phyloP scores from a whole-genome alignment of 495 filamentous ascomycete species.

The Annulohypoxylon bovei region DNA sequence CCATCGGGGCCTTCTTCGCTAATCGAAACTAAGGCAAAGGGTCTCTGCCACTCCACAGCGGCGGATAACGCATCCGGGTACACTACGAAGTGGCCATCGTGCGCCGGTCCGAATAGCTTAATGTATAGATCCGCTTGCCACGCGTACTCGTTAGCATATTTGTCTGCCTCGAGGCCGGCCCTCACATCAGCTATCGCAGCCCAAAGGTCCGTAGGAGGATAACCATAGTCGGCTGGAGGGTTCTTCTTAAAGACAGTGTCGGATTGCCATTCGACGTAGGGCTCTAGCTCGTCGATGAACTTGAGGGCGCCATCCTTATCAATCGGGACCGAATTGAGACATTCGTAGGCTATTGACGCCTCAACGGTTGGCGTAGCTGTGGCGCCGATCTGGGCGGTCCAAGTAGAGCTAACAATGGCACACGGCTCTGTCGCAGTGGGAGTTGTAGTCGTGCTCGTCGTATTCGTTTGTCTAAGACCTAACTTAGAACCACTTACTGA shows the following conservation, averaged over 20 bases:
- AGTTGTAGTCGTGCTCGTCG: constrained; percentile 41
- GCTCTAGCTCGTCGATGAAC: constrained; percentile 53
- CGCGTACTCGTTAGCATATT: constrained; percentile 55
- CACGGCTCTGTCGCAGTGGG: constrained; percentile 46
- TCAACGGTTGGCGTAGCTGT: constrained; percentile 49
- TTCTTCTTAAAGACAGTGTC: constrained; percentile 52
- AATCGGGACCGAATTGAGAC: constrained; percentile 58
- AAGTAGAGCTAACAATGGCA: constrained; percentile 55
- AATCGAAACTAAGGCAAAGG: constrained; percentile 50
- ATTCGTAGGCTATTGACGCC: constrained; percentile 55
- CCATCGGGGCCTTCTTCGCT: constrained; percentile 52
- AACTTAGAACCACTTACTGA: constrained; percentile 19
- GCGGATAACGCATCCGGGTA: constrained; percentile 54
- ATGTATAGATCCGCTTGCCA: constrained; percentile 52
- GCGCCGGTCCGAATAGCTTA: constrained; percentile 50
- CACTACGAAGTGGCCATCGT: constrained; percentile 59
- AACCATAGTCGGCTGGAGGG: constrained; percentile 55
- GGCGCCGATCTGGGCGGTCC: constrained; percentile 47
- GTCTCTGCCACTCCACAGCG: constrained; percentile 49
- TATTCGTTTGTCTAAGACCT: constrained; percentile 31
- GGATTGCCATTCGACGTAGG: constrained; percentile 59
- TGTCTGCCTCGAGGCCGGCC: constrained; percentile 47
- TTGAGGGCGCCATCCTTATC: constrained; percentile 51
- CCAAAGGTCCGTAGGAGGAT: constrained; percentile 57
- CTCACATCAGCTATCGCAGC: constrained; percentile 51